A percentile compares a stretch with the other conserved stretches of the same genome.
These are phyloP conservation scores for Diutina rugosa DNA, from an alignment of 1,139 yeast genomes.

Conservation along the genomic window DNA sequence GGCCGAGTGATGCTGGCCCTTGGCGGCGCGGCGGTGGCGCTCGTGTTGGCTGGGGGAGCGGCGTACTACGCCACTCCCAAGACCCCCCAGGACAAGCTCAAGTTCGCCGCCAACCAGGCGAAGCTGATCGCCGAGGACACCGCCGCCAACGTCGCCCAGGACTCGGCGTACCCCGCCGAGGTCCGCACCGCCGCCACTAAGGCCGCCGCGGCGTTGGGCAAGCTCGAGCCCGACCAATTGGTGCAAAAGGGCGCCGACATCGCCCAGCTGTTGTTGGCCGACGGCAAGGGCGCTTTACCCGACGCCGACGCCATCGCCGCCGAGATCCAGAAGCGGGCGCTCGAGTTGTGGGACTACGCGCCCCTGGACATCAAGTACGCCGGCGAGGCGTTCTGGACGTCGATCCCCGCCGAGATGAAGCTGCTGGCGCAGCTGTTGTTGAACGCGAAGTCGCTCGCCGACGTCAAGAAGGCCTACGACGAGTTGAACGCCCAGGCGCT, in stretches of 20 bases:
- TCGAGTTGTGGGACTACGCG: background rate
- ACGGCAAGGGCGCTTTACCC: background rate
- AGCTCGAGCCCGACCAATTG: background rate
- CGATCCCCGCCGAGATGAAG: background rate
- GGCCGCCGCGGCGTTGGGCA: background rate
- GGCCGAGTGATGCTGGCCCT: background rate
- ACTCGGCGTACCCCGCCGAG: background rate
- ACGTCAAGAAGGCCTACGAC: background rate
- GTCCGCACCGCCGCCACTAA: background rate
- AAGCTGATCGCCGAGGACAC: background rate
- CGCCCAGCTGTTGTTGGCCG: background rate
- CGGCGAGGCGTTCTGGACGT: background rate
- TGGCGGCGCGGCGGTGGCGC: background rate
- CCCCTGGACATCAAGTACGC: background rate
- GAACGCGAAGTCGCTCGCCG: background rate
- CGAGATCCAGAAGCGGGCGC: background rate
- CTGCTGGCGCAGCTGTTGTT: background rate
- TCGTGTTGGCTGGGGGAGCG: background rate
- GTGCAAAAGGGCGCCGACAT: background rate
- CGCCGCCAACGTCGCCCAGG: background rate
- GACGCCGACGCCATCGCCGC: background rate
- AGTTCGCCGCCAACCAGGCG: background rate
- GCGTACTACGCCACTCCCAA: conserved; percentile 1
- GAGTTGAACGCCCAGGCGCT: background rate
- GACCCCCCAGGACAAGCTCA: background rate